These are phyloP conservation scores for Clonostachys chloroleuca DNA, from an alignment of 2,329 filamentous ascomycete species.

Conservation along the genomic window DNA sequence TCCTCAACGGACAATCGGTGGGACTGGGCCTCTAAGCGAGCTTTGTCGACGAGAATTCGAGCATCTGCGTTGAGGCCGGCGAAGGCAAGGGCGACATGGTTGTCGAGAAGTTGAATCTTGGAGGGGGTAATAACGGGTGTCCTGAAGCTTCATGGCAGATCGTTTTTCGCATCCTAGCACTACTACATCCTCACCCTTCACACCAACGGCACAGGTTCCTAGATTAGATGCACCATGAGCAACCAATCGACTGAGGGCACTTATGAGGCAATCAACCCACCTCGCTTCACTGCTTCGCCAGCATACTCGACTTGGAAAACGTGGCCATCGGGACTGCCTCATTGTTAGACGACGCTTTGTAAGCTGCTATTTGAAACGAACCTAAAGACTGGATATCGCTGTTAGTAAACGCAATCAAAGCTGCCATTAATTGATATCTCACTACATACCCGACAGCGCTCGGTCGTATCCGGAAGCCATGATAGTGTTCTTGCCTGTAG, in stretches of 20 bases:
- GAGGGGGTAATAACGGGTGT: slow-evolving; percentile 97
- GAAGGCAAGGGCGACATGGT: slow-evolving; percentile 94
- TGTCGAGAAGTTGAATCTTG: slow-evolving; percentile 95
- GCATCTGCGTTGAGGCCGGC: slow-evolving; percentile 97
- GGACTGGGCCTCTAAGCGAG: slow-evolving; percentile 92
- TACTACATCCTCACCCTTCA: slow-evolving; percentile 92
- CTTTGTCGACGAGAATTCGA: slow-evolving; percentile 96
- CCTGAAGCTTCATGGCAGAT: slow-evolving; percentile 98
- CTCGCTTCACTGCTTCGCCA: slow-evolving; percentile 96
- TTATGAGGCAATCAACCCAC: slow-evolving; percentile 40
- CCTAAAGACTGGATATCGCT: slow-evolving; percentile 70
- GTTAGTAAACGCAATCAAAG: slow-evolving; percentile 31
- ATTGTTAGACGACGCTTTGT: slow-evolving; percentile 34
- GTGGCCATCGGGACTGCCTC: slow-evolving; percentile 87
- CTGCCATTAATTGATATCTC: slow-evolving; percentile 9
- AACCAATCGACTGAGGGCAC: neutral
- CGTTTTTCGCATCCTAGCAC: slow-evolving; percentile 98
- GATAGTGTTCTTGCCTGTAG: slow-evolving; percentile 3
- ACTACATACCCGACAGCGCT: slow-evolving; percentile 86
- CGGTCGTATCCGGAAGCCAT: slow-evolving; percentile 98
- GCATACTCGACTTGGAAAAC: slow-evolving; percentile 99
- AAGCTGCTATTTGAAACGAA: slow-evolving; percentile 23
- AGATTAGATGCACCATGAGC: slow-evolving; percentile 5
- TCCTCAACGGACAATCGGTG: slow-evolving; percentile 97
- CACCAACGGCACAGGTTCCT: slow-evolving; percentile 97